Evolutionary conservation across 805 yeast species (phyloP).

Genomic region (Saccharomycopsis fodiens): DNA sequence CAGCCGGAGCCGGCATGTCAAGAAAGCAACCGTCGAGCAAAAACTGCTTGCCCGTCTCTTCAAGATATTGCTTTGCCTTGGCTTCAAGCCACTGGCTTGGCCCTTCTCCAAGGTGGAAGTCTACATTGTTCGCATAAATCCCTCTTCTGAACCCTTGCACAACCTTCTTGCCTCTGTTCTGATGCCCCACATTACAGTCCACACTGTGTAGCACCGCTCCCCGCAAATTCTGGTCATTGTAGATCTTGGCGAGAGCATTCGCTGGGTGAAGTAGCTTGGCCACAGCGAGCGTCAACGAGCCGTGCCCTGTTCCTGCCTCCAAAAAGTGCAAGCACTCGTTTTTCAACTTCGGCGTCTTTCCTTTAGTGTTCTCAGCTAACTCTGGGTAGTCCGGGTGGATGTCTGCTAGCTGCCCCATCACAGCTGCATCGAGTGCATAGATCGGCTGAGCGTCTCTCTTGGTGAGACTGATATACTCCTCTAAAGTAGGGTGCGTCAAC

Average conservation of each 20-base stretch:
- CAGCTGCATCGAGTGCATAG: slow-evolving; percentile 41
- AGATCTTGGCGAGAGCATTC: slow-evolving; percentile 29
- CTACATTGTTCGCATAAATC: slow-evolving; percentile 36
- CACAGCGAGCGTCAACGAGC: slow-evolving; percentile 40
- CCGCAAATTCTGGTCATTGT: slow-evolving; percentile 23
- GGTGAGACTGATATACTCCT: slow-evolving; percentile 36
- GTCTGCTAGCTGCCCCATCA: slow-evolving; percentile 40
- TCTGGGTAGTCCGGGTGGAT: slow-evolving; percentile 36
- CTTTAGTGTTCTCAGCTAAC: slow-evolving; percentile 14
- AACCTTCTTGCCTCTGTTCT: slow-evolving; percentile 34
- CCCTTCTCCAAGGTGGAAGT: slow-evolving; percentile 35
- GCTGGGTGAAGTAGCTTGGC: slow-evolving; percentile 37
- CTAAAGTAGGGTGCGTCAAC: slow-evolving; percentile 35
- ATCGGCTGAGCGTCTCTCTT: slow-evolving; percentile 44
- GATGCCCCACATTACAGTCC: slow-evolving; percentile 35
- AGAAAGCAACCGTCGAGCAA: slow-evolving; percentile 38
- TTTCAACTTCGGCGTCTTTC: background rate
- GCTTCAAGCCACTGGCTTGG: slow-evolving; percentile 35
- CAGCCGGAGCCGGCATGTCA: slow-evolving; percentile 39
- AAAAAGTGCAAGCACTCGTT: slow-evolving; percentile 32
- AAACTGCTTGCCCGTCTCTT: slow-evolving; percentile 16
- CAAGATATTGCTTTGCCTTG: slow-evolving; percentile 10
- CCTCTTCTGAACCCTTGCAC: slow-evolving; percentile 35
- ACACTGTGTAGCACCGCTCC: slow-evolving; percentile 42
- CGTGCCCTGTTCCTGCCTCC: slow-evolving; percentile 53